Evolutionary conservation across 495 filamentous ascomycete species (phyloP).

Genomic region (Darksidea phi): DNA sequence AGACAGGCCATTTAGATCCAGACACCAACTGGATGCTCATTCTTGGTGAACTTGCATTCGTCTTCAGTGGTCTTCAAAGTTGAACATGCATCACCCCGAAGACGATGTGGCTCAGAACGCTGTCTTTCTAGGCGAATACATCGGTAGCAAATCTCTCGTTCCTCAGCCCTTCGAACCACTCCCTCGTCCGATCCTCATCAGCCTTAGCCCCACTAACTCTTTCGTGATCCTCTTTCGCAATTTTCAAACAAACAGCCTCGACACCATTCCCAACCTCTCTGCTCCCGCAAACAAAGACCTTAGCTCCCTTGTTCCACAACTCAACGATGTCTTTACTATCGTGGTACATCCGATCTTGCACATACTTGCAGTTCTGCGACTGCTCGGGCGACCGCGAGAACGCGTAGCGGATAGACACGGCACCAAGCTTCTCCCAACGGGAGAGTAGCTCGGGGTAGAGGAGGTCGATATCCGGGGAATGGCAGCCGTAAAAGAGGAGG

Average conservation of each 20-base stretch:
- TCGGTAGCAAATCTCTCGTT: constrained; percentile 31
- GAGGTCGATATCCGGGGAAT: constrained; percentile 24
- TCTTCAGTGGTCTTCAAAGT: too few species aligned
- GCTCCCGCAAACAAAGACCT: constrained; percentile 39
- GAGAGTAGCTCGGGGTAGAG: constrained; percentile 34
- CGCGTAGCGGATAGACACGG: constrained; percentile 35
- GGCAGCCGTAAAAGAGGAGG: constrained; percentile 41
- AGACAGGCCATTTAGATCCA: too few species aligned
- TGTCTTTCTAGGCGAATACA: constrained; percentile 21
- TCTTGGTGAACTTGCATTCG: too few species aligned
- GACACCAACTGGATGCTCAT: too few species aligned
- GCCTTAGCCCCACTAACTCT: constrained; percentile 1
- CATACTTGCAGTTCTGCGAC: constrained; percentile 35
- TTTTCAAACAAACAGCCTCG: constrained; percentile 3
- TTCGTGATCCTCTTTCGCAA: constrained; percentile 24
- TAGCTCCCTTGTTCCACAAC: constrained; percentile 35
- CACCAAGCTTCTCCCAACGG: constrained; percentile 35
- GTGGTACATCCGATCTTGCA: constrained; percentile 37
- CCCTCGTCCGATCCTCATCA: constrained; percentile 22
- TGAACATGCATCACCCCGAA: too few species aligned
- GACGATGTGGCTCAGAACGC: too few species aligned
- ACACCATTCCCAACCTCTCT: constrained; percentile 25
- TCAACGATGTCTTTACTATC: constrained; percentile 33
- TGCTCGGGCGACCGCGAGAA: constrained; percentile 31
- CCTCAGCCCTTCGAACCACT: constrained; percentile 30